Base-by-base conservation (phyloP, 2,329 filamentous ascomycete species). In the Colletotrichum lini region DNA sequence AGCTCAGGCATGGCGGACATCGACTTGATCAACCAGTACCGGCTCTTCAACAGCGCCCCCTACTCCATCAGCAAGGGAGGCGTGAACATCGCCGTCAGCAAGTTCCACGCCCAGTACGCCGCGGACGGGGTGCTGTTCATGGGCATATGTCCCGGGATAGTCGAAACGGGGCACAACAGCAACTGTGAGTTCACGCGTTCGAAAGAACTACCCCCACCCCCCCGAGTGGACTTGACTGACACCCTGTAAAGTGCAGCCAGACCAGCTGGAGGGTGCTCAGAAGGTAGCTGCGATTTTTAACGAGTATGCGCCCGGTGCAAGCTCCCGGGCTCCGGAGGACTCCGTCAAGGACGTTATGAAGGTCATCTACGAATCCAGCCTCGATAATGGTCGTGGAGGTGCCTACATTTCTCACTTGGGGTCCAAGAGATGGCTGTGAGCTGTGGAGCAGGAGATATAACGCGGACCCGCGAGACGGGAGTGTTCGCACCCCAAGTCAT, bases 1-100 rank as follows among this genome's bases (percentile, higher is more conserved):
- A 83, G 85, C 8, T 84, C 77, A 0, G 88, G 87, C 26, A 67
- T 83, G 52, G 85, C 84, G 0, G 88, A 90, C 69, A 21, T 80
- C 0, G 83, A 87, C 2, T 64, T 87, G 2, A 81, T 80, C 65
- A 80, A 78, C 15, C 65, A 84, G 0, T 76, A 74, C 21, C 79
- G 81, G 0, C 73, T 89, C 53, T 76, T 80, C 0, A 61, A 77
- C 1, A 72, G 74, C 0, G 72, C 79, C 0, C 75, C 83, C 0
- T 91, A 91, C 73, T 73, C 84, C 1, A 80, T 82, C 26, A 85
- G 80, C 76, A 89, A 90, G 76, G 87, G 83, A 0, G 89, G 85
- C 0, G 21, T 87, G 52, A 91, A 91, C 74, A 77, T 85, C 18
- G 80, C 84, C 1, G 78, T 88, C 1, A 85, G 85, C 72, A 91